Evolutionary conservation across 257 asterid genomes (phyloP).

Genomic region (Pogostemon cablin): DNA sequence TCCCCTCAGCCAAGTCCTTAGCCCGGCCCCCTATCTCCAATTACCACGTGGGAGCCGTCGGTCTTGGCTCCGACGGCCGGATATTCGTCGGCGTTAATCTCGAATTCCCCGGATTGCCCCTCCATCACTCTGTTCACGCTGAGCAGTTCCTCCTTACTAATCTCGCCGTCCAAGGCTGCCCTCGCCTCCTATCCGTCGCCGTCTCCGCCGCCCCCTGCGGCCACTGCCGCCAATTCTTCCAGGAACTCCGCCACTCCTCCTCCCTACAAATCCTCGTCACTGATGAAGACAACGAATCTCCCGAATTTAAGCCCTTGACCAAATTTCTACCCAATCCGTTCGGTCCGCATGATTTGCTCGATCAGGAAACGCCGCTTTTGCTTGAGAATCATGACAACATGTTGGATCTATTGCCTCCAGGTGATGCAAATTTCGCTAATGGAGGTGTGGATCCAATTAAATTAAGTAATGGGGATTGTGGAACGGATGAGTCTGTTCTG

Average conservation of each 20-base stretch:
- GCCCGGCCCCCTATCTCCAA: constrained; percentile 90
- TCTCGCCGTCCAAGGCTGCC: constrained; percentile 58
- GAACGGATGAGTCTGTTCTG: constrained; percentile 35
- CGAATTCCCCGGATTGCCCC: constrained; percentile 80
- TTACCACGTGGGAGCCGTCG: constrained; percentile 79
- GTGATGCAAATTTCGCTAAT: constrained; percentile 20
- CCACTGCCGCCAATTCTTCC: constrained; percentile 94
- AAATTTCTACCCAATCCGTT: constrained; percentile 69
- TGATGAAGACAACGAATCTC: constrained; percentile 32
- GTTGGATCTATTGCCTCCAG: constrained; percentile 31
- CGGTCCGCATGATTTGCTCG: constrained; percentile 79
- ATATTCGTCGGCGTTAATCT: constrained; percentile 78
- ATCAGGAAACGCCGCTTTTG: constrained; percentile 60
- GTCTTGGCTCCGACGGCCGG: constrained; percentile 90
- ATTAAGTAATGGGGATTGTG: constrained; percentile 46
- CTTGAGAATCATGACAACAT: constrained; percentile 64
- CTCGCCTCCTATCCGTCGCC: constrained; percentile 58
- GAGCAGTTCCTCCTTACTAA: constrained; percentile 85
- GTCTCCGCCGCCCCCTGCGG: constrained; percentile 98
- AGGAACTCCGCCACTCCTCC: constrained; percentile 71
- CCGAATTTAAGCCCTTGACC: constrained; percentile 50
- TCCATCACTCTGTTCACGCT: constrained; percentile 87
- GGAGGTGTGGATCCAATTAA: constrained; percentile 21
- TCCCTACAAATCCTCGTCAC: constrained; percentile 57
- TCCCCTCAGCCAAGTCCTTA: constrained; percentile 60